Evolutionary conservation across 2,329 filamentous ascomycete species (phyloP), one percentile per base, ranked within the genome.

Genomic region (Exophiala sp.): DNA sequence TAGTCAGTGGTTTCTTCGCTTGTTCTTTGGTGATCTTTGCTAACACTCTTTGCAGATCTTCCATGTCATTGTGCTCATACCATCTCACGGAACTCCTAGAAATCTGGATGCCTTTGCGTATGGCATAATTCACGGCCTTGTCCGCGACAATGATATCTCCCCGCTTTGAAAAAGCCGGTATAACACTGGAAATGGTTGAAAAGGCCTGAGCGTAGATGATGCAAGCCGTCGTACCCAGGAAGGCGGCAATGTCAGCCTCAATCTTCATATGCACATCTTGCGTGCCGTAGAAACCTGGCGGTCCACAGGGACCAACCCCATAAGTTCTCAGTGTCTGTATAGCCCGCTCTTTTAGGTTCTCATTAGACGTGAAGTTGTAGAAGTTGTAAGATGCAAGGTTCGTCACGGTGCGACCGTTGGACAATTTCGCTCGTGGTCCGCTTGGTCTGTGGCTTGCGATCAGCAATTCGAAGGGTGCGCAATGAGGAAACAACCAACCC

Each of bases 231-330:
- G 89, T 89, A 20, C 94, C 94, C 21, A 99, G 74, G 68, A 92
- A 95, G 8, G 88, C 82, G 20, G 94, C 91, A 66, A 99, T 91
- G 69, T 97, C 92, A 52, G 89, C 84, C 74, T 99, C 94, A 12
- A 90, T 91, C 77, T 95, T 94, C 83, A 96, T 92, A 72, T 99
- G 94, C 42, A 97, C 91, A 72, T 99, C 94, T 71, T 97, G 92
- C 32, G 91, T 99, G 61, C 91, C 94, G 75, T 99, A 99, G 75
- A 99, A 99, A 61, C 95, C 91, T 5, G 94, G 94, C 14, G 94
- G 94, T 16, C 94, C 94, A 69, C 94, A 99, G 53, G 94, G 92
- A 7, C 94, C 95, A 38, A 99, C 95, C 52, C 94, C 94, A 65
- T 99, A 99, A 16, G 89, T 95, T 56, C 92, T 88, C 36, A 99